Evolutionary conservation across 345 rosid species (phyloP).

Genomic region (Pelargonium nanum): DNA sequence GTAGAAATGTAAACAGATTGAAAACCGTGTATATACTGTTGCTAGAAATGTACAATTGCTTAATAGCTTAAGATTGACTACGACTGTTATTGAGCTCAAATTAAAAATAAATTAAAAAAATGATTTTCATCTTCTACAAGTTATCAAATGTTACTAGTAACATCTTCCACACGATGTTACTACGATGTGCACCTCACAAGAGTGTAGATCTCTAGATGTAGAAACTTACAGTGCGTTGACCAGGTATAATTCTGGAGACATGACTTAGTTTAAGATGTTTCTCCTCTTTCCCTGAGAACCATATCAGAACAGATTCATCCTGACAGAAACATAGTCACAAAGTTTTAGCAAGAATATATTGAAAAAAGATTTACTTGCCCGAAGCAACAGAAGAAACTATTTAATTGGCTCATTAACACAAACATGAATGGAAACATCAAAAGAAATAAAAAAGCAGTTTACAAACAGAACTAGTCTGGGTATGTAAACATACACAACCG

Average conservation of each 20-base stretch:
- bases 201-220: conserved; percentile 3
- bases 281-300: conserved; percentile 73
- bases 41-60: background rate
- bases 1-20: background rate
- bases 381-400: background rate
- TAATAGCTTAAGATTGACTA: background rate
- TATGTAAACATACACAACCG: background rate
- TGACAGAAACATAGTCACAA: conserved; percentile 25
- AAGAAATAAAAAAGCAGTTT: background rate
- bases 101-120: too few relatives aligned
- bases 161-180: background rate
- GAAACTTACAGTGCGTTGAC: conserved; percentile 69
- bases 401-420: background rate
- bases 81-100: background rate
- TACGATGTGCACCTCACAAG: conserved; percentile 2
- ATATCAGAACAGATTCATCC: conserved; percentile 70
- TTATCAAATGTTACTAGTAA: background rate
- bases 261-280: conserved; percentile 60
- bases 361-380: conserved; percentile 7
- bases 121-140: background rate
- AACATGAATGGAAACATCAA: background rate
- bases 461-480: background rate
- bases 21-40: background rate
- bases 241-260: conserved; percentile 61
- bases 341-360: background rate